Conservation (phyloP, 129 eudicot species). For the Logfia minima region DNA sequence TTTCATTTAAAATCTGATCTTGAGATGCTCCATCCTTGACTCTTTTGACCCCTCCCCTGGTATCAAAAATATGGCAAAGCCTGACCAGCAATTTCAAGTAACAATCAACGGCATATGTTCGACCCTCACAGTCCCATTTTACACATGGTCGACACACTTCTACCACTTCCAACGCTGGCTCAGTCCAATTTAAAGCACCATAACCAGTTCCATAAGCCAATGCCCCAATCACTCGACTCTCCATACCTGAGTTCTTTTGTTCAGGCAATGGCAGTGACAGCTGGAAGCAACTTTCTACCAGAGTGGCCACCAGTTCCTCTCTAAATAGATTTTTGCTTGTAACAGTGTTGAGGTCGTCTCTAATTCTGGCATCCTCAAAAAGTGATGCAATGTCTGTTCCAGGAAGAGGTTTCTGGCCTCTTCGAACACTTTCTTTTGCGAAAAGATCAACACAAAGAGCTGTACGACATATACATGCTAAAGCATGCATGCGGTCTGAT, state of each 20-base stretch:
- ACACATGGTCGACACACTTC: constrained; percentile 99
- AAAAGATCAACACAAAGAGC: constrained; percentile 97
- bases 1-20: constrained; percentile 94
- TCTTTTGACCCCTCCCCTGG: constrained; percentile 94
- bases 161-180: constrained; percentile 94
- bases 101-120: constrained; percentile 98
- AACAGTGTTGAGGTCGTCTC: constrained; percentile 81
- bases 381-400: constrained; percentile 97
- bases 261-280: constrained; percentile 92
- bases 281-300: constrained; percentile 98
- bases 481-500: constrained; percentile 97
- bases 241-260: constrained; percentile 92
- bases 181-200: constrained; percentile 99
- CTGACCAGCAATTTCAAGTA: constrained; percentile 91
- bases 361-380: constrained; percentile 76
- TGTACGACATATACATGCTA: constrained; percentile 95
- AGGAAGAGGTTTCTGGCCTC: constrained; percentile 95
- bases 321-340: constrained; percentile 89
- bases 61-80: constrained; percentile 94
- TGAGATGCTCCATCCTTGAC: constrained; percentile 99
- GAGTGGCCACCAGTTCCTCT: constrained; percentile 93
- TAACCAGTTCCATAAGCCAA: constrained; percentile 99
- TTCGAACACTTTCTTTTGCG: constrained; percentile 87
- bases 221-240: constrained; percentile 97
- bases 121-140: constrained; percentile 96